phyloP scores from a whole-genome alignment of 768 basidiomycete genomes.

The Lyophyllum decastes region DNA sequence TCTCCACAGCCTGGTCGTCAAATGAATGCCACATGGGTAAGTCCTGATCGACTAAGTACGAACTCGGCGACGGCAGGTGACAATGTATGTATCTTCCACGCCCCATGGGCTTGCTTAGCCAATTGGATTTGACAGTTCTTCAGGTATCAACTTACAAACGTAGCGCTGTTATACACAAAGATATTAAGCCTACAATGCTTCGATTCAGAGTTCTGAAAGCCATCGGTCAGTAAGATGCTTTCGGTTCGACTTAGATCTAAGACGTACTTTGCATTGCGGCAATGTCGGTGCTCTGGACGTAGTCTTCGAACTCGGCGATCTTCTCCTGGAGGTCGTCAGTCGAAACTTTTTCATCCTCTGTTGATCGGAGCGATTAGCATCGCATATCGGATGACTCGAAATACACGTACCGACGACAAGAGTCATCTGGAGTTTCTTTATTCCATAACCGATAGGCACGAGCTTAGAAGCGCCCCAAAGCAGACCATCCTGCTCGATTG shows the following conservation, averaged over 20 bases:
- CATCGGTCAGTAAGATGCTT: slow-evolving; percentile 14
- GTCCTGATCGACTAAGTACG: slow-evolving; percentile 3
- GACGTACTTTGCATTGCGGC: slow-evolving; percentile 90
- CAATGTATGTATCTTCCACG: background rate
- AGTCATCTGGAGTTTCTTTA: slow-evolving; percentile 86
- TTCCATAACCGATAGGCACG: slow-evolving; percentile 88
- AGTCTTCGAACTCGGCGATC: slow-evolving; percentile 82
- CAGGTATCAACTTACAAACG: slow-evolving; percentile 4
- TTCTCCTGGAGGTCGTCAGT: slow-evolving; percentile 93
- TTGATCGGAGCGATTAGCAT: slow-evolving; percentile 1
- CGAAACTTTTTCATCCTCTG: slow-evolving; percentile 96
- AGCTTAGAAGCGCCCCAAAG: slow-evolving; percentile 96
- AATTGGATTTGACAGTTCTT: background rate
- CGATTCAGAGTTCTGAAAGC: slow-evolving; percentile 17
- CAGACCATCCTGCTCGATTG: slow-evolving; percentile 86
- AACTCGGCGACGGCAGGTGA: background rate
- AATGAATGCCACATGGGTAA: slow-evolving; percentile 10
- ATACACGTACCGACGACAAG: slow-evolving; percentile 54
- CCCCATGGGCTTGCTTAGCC: background rate
- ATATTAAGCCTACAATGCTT: background rate
- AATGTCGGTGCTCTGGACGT: slow-evolving; percentile 88
- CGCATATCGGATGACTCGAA: background rate
- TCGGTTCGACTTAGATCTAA: background rate
- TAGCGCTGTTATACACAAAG: background rate
- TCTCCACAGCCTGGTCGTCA: background rate